Evolutionary conservation across 441 rosid genomes (phyloP).

Genomic region (Geranium incanum): DNA sequence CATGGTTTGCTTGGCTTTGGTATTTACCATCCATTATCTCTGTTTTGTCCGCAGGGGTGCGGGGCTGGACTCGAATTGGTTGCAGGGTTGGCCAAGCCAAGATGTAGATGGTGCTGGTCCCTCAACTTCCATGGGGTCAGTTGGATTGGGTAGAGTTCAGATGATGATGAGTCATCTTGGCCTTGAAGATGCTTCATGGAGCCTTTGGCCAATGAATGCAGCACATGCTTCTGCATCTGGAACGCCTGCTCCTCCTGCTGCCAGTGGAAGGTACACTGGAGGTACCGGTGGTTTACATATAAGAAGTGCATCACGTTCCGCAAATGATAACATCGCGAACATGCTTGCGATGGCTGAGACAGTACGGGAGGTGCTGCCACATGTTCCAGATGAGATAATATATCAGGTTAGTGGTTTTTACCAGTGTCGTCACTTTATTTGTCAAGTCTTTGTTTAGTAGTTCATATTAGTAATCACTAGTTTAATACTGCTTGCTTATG

Average conservation of each 20-base stretch:
- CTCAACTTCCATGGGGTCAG: conserved; percentile 64
- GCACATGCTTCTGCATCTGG: conserved; percentile 63
- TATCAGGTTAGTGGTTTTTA: conserved; percentile 46
- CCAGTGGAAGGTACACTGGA: conserved; percentile 43
- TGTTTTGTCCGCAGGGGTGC: conserved; percentile 46
- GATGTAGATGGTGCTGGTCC: conserved; percentile 87
- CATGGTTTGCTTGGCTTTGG: neutral
- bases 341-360: conserved; percentile 90
- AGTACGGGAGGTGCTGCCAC: conserved; percentile 91
- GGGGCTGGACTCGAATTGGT: conserved; percentile 75
- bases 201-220: conserved; percentile 74
- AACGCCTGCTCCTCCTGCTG: conserved; percentile 40
- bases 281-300: neutral
- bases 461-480: neutral
- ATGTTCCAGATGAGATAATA: conserved; percentile 79
- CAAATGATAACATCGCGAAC: conserved; percentile 43
- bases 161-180: conserved; percentile 99
- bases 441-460: neutral
- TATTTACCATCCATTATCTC: conserved; percentile 15
- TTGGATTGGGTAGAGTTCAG: conserved; percentile 81
- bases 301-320: neutral
- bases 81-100: conserved; percentile 67
- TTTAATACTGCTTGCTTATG: neutral
- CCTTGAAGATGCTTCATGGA: conserved; percentile 81
- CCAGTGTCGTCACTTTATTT: neutral